phyloP scores from a whole-genome alignment of 1,284 basidiomycete genomes.

The Ustilago curta region DNA sequence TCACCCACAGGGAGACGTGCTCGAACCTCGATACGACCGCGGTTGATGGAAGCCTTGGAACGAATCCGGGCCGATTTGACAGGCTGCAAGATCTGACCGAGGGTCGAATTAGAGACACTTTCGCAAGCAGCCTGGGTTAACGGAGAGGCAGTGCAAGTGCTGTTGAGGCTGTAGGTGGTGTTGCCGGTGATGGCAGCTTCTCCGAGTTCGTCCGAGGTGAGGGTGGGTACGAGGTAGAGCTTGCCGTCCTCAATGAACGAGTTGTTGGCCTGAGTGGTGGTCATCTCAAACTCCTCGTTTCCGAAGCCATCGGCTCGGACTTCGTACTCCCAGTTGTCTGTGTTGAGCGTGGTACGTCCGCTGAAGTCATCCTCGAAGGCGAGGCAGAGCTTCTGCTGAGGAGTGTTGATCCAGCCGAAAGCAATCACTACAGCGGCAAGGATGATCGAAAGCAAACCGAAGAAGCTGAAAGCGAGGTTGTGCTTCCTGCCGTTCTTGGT shows the following conservation, averaged over 20 bases:
- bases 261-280: constrained; percentile 80
- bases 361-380: constrained; percentile 29
- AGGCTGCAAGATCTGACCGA: constrained; percentile 77
- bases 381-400: constrained; percentile 33
- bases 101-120: constrained; percentile 70
- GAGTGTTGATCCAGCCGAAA: constrained; percentile 38
- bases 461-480: constrained; percentile 37
- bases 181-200: constrained; percentile 76
- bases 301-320: constrained; percentile 86
- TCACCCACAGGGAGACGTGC: constrained; percentile 80
- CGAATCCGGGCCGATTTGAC: constrained; percentile 82
- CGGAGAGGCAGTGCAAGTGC: constrained; percentile 76
- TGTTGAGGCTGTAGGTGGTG: constrained; percentile 82
- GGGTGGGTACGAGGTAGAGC: constrained; percentile 85
- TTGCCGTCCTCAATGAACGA: constrained; percentile 80
- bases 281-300: constrained; percentile 89
- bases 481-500: constrained; percentile 22
- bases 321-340: constrained; percentile 76
- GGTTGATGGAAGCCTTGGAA: constrained; percentile 79
- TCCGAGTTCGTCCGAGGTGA: constrained; percentile 83
- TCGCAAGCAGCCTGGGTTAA: constrained; percentile 71
- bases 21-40: constrained; percentile 82
- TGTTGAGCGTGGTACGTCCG: constrained; percentile 25
- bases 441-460: constrained; percentile 26
- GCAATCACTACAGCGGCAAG: constrained; percentile 29